A percentile compares a stretch with the other conserved stretches of the same genome.
Evolutionary conservation across 805 yeast genomes (phyloP).

Genomic region (Candida awuae): DNA sequence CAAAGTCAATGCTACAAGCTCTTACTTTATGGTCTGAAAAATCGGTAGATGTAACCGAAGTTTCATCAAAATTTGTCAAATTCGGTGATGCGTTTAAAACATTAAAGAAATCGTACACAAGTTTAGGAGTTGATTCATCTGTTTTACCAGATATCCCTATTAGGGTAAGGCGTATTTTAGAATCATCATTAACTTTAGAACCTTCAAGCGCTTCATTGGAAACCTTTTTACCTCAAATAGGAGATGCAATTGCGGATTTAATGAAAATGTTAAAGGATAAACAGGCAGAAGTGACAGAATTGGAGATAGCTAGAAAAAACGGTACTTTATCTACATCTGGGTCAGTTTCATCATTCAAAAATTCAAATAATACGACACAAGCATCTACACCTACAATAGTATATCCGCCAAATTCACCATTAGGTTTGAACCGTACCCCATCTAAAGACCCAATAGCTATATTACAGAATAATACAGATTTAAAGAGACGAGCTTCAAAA

Average conservation of each 20-base stretch:
- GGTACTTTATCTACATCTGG: conserved; percentile 3
- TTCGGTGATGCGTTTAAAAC: conserved; percentile 90
- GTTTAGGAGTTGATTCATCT: conserved; percentile 69
- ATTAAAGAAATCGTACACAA: conserved; percentile 70
- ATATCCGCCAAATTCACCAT: conserved; percentile 1
- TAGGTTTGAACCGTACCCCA: conserved; percentile 2
- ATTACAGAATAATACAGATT: conserved; percentile 71
- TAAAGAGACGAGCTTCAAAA: conserved; percentile 89
- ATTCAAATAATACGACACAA: conserved; percentile 1
- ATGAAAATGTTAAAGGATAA: conserved; percentile 74
- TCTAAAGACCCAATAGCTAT: conserved; percentile 59
- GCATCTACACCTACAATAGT: not conserved
- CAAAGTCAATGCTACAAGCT: conserved; percentile 80
- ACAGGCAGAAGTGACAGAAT: conserved; percentile 40
- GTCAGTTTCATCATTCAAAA: conserved; percentile 1
- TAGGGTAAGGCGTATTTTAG: conserved; percentile 68
- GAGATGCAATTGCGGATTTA: conserved; percentile 76
- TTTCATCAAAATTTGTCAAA: conserved; percentile 83
- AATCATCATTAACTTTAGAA: conserved; percentile 74
- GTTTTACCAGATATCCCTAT: conserved; percentile 91
- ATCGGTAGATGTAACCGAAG: conserved; percentile 71
- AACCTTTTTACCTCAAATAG: conserved; percentile 69
- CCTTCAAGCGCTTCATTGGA: conserved; percentile 82
- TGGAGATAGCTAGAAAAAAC: conserved; percentile 8
- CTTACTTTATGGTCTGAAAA: conserved; percentile 85